phyloP scores from a whole-genome alignment of 257 asterid species.

The Solanum chaucha region DNA sequence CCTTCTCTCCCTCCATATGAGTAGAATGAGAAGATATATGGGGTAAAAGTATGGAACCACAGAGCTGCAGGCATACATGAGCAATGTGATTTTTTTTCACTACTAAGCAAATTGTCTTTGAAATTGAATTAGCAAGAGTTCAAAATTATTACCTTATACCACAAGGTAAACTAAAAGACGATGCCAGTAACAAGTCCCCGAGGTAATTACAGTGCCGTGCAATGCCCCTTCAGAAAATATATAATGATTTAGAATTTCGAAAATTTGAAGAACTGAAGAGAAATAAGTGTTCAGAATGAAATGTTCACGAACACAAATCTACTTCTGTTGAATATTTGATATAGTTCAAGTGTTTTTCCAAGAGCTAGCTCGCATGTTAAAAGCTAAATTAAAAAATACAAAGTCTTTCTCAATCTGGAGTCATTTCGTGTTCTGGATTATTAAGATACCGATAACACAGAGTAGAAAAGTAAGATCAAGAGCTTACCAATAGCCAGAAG shows the following conservation, averaged over 20 bases:
- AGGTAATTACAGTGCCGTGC: constrained; percentile 96
- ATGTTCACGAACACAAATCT: neutral
- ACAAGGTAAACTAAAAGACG: constrained; percentile 90
- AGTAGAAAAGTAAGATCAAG: neutral
- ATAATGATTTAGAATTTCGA: neutral
- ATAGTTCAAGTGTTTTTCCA: neutral
- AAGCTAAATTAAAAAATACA: neutral
- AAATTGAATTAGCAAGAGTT: neutral
- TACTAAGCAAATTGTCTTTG: neutral
- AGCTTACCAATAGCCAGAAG: constrained; percentile 93
- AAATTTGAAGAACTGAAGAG: neutral
- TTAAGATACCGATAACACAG: neutral
- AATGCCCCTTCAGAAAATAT: constrained; percentile 59
- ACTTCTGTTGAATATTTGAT: neutral
- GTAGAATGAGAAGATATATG: constrained; percentile 69
- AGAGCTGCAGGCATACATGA: constrained; percentile 46
- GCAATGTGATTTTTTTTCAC: neutral
- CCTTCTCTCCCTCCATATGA: constrained; percentile 96
- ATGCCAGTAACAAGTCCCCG: constrained; percentile 83
- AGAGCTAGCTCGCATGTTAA: neutral
- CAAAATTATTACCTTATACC: constrained; percentile 60
- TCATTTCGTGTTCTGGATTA: neutral
- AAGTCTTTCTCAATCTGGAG: neutral
- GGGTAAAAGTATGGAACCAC: constrained; percentile 90
- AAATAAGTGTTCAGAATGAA: neutral